Evolutionary conservation across 768 basidiomycete species (phyloP).

Genomic region (Coprinellus micaceus): DNA sequence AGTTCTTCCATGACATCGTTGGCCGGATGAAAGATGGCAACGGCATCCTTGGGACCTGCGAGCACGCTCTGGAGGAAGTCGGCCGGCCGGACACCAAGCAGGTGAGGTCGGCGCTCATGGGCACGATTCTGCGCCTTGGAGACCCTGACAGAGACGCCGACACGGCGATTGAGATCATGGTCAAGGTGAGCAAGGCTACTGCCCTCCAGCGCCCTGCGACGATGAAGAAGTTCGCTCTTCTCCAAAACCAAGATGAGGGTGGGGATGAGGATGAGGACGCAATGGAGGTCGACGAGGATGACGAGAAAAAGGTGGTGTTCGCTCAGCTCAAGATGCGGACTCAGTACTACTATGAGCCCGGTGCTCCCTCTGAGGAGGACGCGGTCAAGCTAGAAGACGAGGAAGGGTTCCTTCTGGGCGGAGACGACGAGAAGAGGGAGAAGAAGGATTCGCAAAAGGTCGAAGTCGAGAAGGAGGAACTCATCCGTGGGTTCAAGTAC

Average conservation of each 20-base stretch:
- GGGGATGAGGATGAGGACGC: slow-evolving; percentile 33
- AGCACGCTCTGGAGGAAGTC: slow-evolving; percentile 59
- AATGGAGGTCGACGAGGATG: slow-evolving; percentile 27
- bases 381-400: slow-evolving; percentile 39
- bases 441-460: slow-evolving; percentile 36
- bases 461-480: slow-evolving; percentile 73
- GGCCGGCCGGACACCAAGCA: slow-evolving; percentile 60
- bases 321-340: slow-evolving; percentile 44
- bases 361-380: slow-evolving; percentile 35
- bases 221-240: slow-evolving; percentile 72
- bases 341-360: slow-evolving; percentile 49
- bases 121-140: slow-evolving; percentile 74
- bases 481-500: slow-evolving; percentile 83
- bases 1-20: slow-evolving; percentile 55
- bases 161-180: slow-evolving; percentile 70
- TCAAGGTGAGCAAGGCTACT: slow-evolving; percentile 81
- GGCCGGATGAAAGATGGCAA: slow-evolving; percentile 28
- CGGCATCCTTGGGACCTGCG: slow-evolving; percentile 64
- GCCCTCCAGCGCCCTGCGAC: slow-evolving; percentile 62
- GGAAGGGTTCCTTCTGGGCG: slow-evolving; percentile 22
- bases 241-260: slow-evolving; percentile 24
- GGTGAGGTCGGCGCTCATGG: slow-evolving; percentile 61
- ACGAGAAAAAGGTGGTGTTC: slow-evolving; percentile 31
- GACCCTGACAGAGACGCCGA: slow-evolving; percentile 61
- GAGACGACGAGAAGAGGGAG: slow-evolving; percentile 25